Conservation (phyloP, 306 rosid genomes). For the Leucaena leucocephala region DNA sequence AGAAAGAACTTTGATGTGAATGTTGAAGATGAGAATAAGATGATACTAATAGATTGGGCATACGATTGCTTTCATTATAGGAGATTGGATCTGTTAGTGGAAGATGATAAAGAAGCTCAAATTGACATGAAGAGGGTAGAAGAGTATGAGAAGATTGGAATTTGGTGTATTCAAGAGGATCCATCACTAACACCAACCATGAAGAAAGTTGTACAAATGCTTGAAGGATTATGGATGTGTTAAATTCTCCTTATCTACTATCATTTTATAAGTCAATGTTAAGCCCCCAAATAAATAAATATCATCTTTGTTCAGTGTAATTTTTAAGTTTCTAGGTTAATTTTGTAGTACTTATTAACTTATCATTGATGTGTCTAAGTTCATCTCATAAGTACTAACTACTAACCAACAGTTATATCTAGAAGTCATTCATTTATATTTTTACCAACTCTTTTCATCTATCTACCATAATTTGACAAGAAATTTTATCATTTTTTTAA, state of each 20-base stretch:
- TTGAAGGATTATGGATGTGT: slow-evolving; percentile 28
- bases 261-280: not conserved
- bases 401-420: no score
- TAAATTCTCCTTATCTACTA: not conserved
- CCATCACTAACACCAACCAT: slow-evolving; percentile 15
- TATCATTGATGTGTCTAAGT: no score
- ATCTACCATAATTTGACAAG: no score
- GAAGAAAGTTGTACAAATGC: not conserved
- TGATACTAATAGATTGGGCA: slow-evolving; percentile 13
- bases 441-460: no score
- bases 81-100: not conserved
- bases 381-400: no score
- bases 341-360: no score
- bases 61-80: slow-evolving; percentile 4
- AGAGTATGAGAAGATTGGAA: not conserved
- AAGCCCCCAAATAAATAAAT: not conserved
- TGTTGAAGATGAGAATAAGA: not conserved
- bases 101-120: slow-evolving; percentile 1
- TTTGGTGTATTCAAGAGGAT: slow-evolving; percentile 22
- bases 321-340: no score
- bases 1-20: slow-evolving; percentile 8
- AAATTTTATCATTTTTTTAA: no score
- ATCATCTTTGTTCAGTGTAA: no score
- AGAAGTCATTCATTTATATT: no score
- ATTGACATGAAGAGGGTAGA: slow-evolving; percentile 9